These are phyloP conservation scores for Hericium coralloides DNA, from an alignment of 768 basidiomycete genomes.

Conservation along the genomic window DNA sequence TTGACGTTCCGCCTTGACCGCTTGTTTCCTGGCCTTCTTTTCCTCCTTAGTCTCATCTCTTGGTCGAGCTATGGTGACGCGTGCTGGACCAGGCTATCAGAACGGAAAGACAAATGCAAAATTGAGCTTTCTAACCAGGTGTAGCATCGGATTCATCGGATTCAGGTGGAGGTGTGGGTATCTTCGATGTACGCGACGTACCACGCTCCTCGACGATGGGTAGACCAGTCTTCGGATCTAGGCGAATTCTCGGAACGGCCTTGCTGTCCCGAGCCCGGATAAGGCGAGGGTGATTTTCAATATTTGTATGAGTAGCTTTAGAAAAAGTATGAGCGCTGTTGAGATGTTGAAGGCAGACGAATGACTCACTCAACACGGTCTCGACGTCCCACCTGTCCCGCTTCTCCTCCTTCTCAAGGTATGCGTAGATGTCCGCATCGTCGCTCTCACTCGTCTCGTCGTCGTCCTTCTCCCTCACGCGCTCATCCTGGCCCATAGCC, in stretches of 20 bases:
- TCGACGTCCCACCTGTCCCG: constrained; percentile 93
- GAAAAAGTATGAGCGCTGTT: constrained; percentile 1
- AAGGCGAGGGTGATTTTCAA: constrained; percentile 92
- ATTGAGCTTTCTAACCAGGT: neutral
- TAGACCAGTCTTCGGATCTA: constrained; percentile 73
- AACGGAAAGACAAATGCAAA: constrained; percentile 5
- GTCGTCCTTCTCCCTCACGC: constrained; percentile 37
- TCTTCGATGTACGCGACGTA: constrained; percentile 8
- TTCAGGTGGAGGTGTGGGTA: neutral
- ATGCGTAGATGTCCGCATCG: constrained; percentile 34
- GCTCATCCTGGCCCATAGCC: constrained; percentile 64
- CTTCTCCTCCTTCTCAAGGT: constrained; percentile 38
- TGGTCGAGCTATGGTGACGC: constrained; percentile 55
- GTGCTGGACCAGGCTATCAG: constrained; percentile 22
- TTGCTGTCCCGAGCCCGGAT: constrained; percentile 58
- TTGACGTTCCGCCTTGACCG: constrained; percentile 59
- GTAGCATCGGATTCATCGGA: neutral
- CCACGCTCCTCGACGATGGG: constrained; percentile 33
- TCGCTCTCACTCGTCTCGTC: constrained; percentile 31
- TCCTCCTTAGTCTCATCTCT: constrained; percentile 71
- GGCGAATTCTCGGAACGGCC: constrained; percentile 50
- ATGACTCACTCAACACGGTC: constrained; percentile 77
- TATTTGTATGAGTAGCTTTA: constrained; percentile 89
- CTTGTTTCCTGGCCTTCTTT: constrained; percentile 63
- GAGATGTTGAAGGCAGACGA: neutral